These are phyloP conservation scores for Blastobotrys raffinosifermentans DNA, from an alignment of 1,139 yeast genomes.

Conservation along the genomic window DNA sequence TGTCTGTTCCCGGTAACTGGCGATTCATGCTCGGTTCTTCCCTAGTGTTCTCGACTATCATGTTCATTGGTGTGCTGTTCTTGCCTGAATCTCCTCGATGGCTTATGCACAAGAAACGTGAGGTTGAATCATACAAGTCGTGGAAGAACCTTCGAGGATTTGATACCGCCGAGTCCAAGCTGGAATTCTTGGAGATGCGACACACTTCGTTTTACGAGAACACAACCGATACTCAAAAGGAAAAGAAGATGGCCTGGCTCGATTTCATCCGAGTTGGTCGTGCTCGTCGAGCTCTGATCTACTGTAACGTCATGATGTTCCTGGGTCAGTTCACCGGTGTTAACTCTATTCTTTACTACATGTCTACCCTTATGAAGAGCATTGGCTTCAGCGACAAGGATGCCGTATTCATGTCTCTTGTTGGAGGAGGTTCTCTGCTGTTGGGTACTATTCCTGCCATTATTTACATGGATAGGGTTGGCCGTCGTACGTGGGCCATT, in stretches of 20 bases:
- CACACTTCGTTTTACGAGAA: conserved; percentile 35
- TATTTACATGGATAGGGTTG: conserved; percentile 53
- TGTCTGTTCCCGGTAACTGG: conserved; percentile 51
- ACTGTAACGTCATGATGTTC: conserved; percentile 50
- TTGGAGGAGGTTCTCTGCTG: conserved; percentile 56
- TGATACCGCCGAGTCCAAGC: conserved; percentile 34
- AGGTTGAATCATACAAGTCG: conserved; percentile 48
- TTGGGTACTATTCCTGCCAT: conserved; percentile 60
- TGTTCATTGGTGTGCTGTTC: conserved; percentile 44
- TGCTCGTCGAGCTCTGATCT: conserved; percentile 52
- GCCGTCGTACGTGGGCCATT: conserved; percentile 40
- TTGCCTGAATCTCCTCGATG: conserved; percentile 73
- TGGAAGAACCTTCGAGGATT: conserved; percentile 49
- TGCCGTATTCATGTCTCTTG: conserved; percentile 30
- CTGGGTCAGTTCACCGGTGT: conserved; percentile 43
- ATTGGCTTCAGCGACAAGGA: conserved; percentile 42
- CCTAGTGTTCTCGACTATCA: conserved; percentile 47
- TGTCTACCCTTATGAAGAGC: conserved; percentile 58
- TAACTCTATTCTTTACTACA: conserved; percentile 36
- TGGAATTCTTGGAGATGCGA: conserved; percentile 48
- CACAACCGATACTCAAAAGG: conserved; percentile 32
- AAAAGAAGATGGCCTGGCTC: conserved; percentile 33
- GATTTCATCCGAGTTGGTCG: conserved; percentile 51
- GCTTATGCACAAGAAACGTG: conserved; percentile 48
- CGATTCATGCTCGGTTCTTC: conserved; percentile 57